Evolutionary conservation across 495 filamentous ascomycete species (phyloP).

Genomic region (Tuber calosporum): DNA sequence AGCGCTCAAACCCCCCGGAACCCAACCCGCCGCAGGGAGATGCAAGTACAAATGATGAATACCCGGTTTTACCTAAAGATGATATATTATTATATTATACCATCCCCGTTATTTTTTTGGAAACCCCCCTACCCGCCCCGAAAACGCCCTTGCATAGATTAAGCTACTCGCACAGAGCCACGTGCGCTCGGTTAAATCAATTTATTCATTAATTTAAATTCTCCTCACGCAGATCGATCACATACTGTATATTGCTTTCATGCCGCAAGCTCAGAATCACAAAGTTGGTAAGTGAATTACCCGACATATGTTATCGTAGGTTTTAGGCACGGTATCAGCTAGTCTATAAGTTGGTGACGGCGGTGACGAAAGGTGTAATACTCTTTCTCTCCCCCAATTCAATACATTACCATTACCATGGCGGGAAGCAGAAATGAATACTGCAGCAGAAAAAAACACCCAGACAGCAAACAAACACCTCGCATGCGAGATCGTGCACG

Average conservation of each 20-base stretch:
- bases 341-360: not conserved
- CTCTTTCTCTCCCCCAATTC: not conserved
- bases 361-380: not conserved
- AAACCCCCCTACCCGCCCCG: too few relatives aligned
- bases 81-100: not conserved
- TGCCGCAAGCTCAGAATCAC: not conserved
- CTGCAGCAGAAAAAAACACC: not conserved
- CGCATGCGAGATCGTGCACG: not conserved
- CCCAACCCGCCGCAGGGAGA: too few relatives aligned
- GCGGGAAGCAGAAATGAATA: not conserved
- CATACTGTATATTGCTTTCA: not conserved
- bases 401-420: not conserved
- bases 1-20: not conserved
- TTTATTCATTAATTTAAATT: not conserved
- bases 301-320: not conserved
- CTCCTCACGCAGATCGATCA: not conserved
- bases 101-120: too few relatives aligned
- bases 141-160: not conserved
- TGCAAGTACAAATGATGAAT: too few relatives aligned
- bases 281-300: not conserved
- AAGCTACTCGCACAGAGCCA: not conserved
- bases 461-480: not conserved
- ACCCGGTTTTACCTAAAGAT: conserved; percentile 1
- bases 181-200: not conserved
- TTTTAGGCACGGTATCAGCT: not conserved